Evolutionary conservation across 176 grass and related monocot species (phyloP).

Genomic region (Phoenix dactylifera): DNA sequence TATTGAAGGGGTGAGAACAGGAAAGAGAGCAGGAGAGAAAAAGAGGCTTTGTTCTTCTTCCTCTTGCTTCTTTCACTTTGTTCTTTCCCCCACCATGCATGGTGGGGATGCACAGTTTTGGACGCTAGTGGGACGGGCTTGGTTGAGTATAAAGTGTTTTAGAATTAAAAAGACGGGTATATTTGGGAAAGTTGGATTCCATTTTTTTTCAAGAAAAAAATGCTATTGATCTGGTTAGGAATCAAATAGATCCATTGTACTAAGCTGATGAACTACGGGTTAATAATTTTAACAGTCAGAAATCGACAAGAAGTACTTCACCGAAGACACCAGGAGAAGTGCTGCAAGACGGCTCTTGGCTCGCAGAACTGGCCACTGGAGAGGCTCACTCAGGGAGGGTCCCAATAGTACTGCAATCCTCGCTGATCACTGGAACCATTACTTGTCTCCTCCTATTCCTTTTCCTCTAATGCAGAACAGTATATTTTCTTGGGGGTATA

Average conservation of each 20-base stretch:
- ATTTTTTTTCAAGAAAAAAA: not conserved
- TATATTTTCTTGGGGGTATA: too few species aligned
- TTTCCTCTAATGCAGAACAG: not conserved
- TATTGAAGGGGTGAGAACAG: not conserved
- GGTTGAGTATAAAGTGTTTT: slow-evolving; percentile 18
- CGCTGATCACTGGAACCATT: slow-evolving; percentile 11
- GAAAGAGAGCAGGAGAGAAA: slow-evolving; percentile 21
- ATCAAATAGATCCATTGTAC: not conserved
- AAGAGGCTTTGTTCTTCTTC: slow-evolving; percentile 35
- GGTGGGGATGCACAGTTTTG: slow-evolving; percentile 31
- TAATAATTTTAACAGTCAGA: slow-evolving; percentile 36
- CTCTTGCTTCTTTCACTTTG: slow-evolving; percentile 39
- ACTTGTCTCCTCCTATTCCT: slow-evolving; percentile 34
- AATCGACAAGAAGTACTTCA: slow-evolving; percentile 32
- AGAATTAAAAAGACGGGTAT: slow-evolving; percentile 34
- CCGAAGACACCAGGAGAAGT: slow-evolving; percentile 37
- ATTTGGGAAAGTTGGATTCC: slow-evolving; percentile 24
- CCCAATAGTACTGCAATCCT: slow-evolving; percentile 19
- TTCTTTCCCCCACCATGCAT: slow-evolving; percentile 56
- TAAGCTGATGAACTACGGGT: too few species aligned
- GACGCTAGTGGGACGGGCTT: slow-evolving; percentile 26
- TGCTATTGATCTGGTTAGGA: not conserved
- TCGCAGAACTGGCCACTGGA: slow-evolving; percentile 68
- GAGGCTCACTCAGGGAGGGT: slow-evolving; percentile 21
- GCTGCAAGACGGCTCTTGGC: slow-evolving; percentile 52